phyloP scores from a whole-genome alignment of 331 rosid species.

The Quercus lobata region DNA sequence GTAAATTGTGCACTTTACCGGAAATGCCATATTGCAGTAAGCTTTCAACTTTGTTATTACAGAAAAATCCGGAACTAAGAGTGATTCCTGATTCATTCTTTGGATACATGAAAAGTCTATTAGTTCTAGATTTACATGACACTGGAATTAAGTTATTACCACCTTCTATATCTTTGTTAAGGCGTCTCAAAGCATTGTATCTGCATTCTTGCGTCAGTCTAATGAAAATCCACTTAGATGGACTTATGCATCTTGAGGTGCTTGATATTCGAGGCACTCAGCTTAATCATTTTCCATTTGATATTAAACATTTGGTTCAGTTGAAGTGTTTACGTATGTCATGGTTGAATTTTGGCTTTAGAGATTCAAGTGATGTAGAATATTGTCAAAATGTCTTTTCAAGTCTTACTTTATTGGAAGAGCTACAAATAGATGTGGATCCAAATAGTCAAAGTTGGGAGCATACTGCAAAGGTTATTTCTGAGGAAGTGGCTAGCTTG shows the following conservation, averaged over 20 bases:
- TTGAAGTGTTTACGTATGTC: conserved; percentile 26
- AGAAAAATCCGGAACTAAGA: not conserved
- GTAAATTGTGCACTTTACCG: not conserved
- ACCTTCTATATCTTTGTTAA: conserved; percentile 21
- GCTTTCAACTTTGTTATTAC: conserved; percentile 14
- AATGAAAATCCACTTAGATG: not conserved
- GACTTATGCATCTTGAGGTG: conserved; percentile 15
- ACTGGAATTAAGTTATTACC: conserved; percentile 15
- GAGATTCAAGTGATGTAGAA: not conserved
- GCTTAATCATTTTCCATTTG: not conserved
- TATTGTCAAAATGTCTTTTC: not conserved
- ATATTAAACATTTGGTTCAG: conserved; percentile 6
- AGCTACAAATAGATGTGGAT: conserved; percentile 21
- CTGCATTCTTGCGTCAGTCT: conserved; percentile 10
- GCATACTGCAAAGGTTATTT: not conserved
- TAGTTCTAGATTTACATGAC: conserved; percentile 17
- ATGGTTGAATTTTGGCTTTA: not conserved
- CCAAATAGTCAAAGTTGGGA: not conserved
- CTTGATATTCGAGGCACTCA: conserved; percentile 24
- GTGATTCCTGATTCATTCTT: conserved; percentile 5
- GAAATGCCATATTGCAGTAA: not conserved
- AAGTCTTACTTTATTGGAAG: conserved; percentile 19
- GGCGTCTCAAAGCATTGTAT: conserved; percentile 11
- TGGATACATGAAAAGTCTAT: conserved; percentile 12
- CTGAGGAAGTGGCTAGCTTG: conserved; percentile 18